Percentiles rank a stretch among this genome's conserved stretches.
These are phyloP conservation scores for Lasiodiplodia theobromae DNA, from an alignment of 2,329 filamentous ascomycete genomes.

Conservation along the genomic window DNA sequence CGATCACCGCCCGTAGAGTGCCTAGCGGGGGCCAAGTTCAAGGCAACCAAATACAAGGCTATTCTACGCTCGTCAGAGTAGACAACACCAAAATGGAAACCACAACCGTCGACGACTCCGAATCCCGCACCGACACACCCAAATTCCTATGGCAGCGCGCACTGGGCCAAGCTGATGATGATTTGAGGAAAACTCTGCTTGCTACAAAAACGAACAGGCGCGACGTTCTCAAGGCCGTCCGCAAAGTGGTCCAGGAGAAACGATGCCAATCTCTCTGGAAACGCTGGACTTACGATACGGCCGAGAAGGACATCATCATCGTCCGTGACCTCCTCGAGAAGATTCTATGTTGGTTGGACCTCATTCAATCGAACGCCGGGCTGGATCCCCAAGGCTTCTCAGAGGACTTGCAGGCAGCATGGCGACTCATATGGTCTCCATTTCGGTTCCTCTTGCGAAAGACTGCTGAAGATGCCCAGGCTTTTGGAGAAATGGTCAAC, in stretches of 20 bases:
- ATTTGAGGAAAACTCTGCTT: neutral
- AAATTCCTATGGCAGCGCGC: neutral
- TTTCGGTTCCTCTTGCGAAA: neutral
- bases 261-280: neutral
- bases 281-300: neutral
- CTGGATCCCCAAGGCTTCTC: neutral
- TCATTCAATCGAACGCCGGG: neutral
- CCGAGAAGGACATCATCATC: neutral
- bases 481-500: slow-evolving; percentile 7
- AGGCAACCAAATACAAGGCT: no score
- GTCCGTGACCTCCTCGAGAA: neutral
- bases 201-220: neutral
- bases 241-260: neutral
- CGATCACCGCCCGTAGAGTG: no score
- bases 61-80: no score
- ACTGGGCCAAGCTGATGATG: neutral
- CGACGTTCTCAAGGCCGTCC: neutral
- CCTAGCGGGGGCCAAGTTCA: no score
- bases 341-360: neutral
- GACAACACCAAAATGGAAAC: no score
- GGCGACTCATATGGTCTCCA: neutral
- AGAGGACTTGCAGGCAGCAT: neutral
- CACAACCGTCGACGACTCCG: no score
- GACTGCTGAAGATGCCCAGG: neutral
- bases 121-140: no score